Percentiles rank a stretch among this genome's conserved stretches.
These are phyloP conservation scores for Pholiota adiposa DNA, from an alignment of 1,284 basidiomycete genomes.

Conservation along the genomic window DNA sequence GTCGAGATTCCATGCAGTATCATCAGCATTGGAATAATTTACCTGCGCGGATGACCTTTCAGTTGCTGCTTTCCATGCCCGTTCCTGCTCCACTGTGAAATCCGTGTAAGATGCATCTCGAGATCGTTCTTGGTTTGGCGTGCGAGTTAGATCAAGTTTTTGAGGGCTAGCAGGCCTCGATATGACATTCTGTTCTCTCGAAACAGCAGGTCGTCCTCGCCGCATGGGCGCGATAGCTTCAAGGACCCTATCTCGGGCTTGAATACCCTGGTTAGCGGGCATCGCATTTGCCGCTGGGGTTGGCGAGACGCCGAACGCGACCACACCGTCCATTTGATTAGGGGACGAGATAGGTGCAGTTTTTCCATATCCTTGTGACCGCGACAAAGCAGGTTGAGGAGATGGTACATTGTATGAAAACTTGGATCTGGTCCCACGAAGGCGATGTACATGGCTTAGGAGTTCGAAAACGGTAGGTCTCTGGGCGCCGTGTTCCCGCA, in stretches of 20 bases:
- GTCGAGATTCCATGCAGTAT: conserved; percentile 54
- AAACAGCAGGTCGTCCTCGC: conserved; percentile 61
- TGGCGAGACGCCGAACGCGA: conserved; percentile 40
- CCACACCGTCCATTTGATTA: conserved; percentile 44
- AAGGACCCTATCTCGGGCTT: conserved; percentile 73
- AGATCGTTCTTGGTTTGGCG: conserved; percentile 27
- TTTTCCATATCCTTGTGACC: conserved; percentile 33
- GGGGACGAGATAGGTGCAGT: conserved; percentile 28
- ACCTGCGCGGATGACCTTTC: conserved; percentile 27
- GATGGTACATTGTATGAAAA: conserved; percentile 67
- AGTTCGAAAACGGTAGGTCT: conserved; percentile 85
- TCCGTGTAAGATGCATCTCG: conserved; percentile 44
- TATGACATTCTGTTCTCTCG: conserved; percentile 33
- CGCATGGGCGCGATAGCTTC: conserved; percentile 81
- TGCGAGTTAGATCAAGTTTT: conserved; percentile 38
- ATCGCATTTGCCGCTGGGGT: conserved; percentile 16
- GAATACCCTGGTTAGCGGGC: conserved; percentile 52
- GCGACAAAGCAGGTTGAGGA: conserved; percentile 52
- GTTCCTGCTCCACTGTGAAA: conserved; percentile 54
- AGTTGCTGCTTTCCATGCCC: conserved; percentile 53
- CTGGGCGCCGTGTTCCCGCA: conserved; percentile 84
- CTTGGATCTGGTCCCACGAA: conserved; percentile 83
- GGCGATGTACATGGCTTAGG: conserved; percentile 74
- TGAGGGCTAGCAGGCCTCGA: conserved; percentile 34
- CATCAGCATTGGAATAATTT: conserved; percentile 25